Conservation (phyloP, 805 yeast species). For the Priceomyces haplophilus region DNA sequence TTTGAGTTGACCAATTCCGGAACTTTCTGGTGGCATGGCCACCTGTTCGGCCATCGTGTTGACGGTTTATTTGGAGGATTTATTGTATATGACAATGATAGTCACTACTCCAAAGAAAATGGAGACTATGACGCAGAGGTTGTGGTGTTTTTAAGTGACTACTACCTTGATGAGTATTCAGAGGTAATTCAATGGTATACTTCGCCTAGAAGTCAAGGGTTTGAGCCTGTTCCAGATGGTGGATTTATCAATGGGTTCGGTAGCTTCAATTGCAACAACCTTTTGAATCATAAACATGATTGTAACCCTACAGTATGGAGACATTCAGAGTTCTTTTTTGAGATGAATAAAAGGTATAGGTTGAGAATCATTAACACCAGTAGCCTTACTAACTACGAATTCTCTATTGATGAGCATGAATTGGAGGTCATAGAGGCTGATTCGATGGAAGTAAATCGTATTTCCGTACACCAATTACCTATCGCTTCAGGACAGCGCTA, state of each 20-base stretch:
- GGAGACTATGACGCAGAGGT: constrained; percentile 4
- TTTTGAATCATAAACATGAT: constrained; percentile 7
- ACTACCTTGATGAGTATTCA: constrained; percentile 19
- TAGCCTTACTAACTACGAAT: constrained; percentile 4
- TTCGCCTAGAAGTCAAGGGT: constrained; percentile 40
- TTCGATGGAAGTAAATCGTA: constrained; percentile 2
- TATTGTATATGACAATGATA: constrained; percentile 13
- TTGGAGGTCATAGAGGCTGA: constrained; percentile 6
- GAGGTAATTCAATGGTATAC: constrained; percentile 28
- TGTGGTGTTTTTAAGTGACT: constrained; percentile 18
- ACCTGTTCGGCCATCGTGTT: constrained; percentile 18
- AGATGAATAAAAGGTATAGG: constrained; percentile 5
- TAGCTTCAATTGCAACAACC: constrained; percentile 20
- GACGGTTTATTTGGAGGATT: constrained; percentile 21
- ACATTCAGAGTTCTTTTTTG: constrained; percentile 7
- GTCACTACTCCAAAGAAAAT: constrained; percentile 8
- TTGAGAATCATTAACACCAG: constrained; percentile 5
- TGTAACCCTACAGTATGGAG: constrained; percentile 3
- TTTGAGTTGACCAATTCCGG: constrained; percentile 15
- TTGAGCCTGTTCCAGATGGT: constrained; percentile 26
- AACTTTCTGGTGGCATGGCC: constrained; percentile 23
- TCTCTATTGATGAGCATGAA: constrained; percentile 5
- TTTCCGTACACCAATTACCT: constrained; percentile 11
- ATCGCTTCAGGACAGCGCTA: constrained; percentile 19
- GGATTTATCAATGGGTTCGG: constrained; percentile 40